These are phyloP conservation scores for Edaphochlamys debaryana DNA, from an alignment of 139 green algal species.

Conservation along the genomic window DNA sequence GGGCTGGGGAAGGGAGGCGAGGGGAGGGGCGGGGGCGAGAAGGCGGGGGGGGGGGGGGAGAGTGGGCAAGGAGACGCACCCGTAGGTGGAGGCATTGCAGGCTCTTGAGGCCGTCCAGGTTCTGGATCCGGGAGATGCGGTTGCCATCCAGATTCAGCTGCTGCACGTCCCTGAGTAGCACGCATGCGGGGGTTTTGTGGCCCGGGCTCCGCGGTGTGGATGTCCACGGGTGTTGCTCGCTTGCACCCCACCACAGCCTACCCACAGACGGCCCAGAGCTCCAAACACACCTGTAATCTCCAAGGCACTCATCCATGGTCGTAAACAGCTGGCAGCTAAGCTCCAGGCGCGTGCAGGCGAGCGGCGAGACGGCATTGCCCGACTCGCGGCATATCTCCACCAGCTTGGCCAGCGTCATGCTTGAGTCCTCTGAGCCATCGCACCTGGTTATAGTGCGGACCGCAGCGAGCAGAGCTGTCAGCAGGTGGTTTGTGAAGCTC, in stretches of 20 bases:
- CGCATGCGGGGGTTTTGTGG: too few relatives aligned
- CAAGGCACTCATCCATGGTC: conserved; percentile 21
- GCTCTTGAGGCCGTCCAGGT: neutral
- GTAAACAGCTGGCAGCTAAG: conserved; percentile 31
- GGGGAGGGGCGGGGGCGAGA: too few relatives aligned
- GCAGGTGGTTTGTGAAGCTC: too few relatives aligned
- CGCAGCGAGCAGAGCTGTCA: too few relatives aligned
- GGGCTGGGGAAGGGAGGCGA: too few relatives aligned
- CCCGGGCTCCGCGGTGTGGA: too few relatives aligned
- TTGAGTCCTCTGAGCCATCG: neutral
- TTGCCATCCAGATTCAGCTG: conserved; percentile 33
- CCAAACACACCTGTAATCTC: conserved; percentile 16
- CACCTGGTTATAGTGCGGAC: too few relatives aligned
- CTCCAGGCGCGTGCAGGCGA: conserved; percentile 19
- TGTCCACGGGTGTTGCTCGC: neutral
- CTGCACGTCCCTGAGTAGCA: conserved; percentile 28
- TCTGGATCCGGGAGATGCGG: conserved; percentile 29
- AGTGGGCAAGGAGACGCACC: neutral
- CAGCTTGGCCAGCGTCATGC: conserved; percentile 35
- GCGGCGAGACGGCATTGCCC: neutral
- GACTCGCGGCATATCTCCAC: conserved; percentile 27
- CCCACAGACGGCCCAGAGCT: neutral
- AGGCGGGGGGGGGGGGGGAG: too few relatives aligned
- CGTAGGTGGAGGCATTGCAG: conserved; percentile 36
- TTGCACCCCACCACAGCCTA: neutral